Evolutionary conservation across 1,284 basidiomycete species (phyloP), one percentile per base, ranked within the genome.

Genomic region (Cutaneotrichosporon mucoides): DNA sequence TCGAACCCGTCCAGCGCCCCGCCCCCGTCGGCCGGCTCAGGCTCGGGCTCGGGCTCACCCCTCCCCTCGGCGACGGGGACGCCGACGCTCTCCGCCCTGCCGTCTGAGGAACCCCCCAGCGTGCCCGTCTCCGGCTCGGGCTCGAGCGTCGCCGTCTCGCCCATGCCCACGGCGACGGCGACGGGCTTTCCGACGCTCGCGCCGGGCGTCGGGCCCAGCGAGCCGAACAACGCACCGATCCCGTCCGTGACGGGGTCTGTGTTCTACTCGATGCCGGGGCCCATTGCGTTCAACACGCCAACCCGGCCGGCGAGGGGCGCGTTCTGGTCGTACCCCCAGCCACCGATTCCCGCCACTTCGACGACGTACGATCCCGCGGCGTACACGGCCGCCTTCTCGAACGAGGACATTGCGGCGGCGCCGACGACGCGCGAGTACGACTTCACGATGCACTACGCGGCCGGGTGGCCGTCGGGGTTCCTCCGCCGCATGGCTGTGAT

Each of bases 401-500:
- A 41, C 40, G 40, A 41, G 40, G 40, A 41, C 40, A 41, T 41
- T 41, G 40, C 40, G 5, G 40, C 40, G 40, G 11, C 40, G 40
- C 40, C 40, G 11, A 41, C 40, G 7, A 12, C 7, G 11, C 40
- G 40, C 40, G 40, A 41, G 40, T 41, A 41, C 40, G 11, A 9
- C 11, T 41, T 41, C 40, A 41, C 40, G 40, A 9, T 41, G 9
- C 40, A 41, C 11, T 41, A 41, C n/a, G 43, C 43, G 24, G 24
- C 24, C 24, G 24, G 24, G 24, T 24, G 24, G 24, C 24, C 24
- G 24, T 24, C 24, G 24, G 62, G 62, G 2, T 60, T 53, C 62
- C 45, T 53, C n/a, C 62, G 62, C 13, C 35, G 35, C 11, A 57
- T 63, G 56, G 36, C 37, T 7, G 38, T 50, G 11, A 53, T 63